Percentiles rank a stretch among this genome's conserved stretches.
These are phyloP conservation scores for Phyllosticta citriasiana DNA, from an alignment of 2,329 filamentous ascomycete species.

Conservation along the genomic window DNA sequence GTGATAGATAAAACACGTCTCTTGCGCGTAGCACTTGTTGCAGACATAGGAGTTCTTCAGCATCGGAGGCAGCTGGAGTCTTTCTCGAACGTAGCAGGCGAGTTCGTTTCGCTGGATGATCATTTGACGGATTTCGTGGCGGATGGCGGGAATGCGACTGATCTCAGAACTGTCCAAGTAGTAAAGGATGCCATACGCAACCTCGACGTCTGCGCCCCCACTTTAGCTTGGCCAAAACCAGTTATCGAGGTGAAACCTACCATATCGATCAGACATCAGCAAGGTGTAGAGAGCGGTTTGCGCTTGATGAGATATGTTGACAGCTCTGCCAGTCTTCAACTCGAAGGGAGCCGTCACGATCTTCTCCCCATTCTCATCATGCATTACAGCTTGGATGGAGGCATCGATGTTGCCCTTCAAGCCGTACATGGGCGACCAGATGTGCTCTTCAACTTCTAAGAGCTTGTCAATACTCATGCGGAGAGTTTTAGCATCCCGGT, in stretches of 20 bases:
- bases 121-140: constrained; percentile 88
- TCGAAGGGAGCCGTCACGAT: constrained; percentile 86
- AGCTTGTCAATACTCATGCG: constrained; percentile 85
- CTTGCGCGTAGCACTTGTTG: constrained; percentile 80
- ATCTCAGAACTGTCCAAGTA: constrained; percentile 89
- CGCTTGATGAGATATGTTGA: constrained; percentile 73
- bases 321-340: constrained; percentile 79
- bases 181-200: constrained; percentile 83
- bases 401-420: constrained; percentile 97
- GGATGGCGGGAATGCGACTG: constrained; percentile 72
- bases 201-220: constrained; percentile 60
- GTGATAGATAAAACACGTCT: constrained; percentile 87
- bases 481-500: constrained; percentile 64
- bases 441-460: constrained; percentile 91
- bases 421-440: constrained; percentile 97
- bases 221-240: neutral
- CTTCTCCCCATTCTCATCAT: constrained; percentile 54
- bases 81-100: constrained; percentile 73
- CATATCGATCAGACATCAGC: constrained; percentile 83
- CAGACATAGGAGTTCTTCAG: constrained; percentile 73
- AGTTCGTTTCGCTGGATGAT: constrained; percentile 90
- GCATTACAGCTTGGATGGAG: constrained; percentile 79
- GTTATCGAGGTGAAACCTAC: constrained; percentile 26
- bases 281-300: constrained; percentile 94
- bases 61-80: constrained; percentile 76